Conservation (phyloP, 2,329 filamentous ascomycete species). For the Aphanocladium album region DNA sequence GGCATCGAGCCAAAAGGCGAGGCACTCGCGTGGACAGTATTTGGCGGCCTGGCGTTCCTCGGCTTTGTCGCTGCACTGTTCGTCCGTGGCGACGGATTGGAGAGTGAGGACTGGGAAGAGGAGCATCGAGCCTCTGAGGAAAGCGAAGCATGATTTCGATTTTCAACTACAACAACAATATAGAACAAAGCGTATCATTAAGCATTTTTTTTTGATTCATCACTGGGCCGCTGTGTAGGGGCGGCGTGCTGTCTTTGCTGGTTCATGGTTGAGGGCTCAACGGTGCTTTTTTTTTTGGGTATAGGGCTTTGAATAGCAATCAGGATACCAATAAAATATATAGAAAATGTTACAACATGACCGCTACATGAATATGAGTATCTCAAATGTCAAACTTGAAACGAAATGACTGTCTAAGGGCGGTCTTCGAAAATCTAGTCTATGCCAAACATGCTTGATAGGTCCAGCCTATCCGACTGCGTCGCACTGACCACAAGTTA, state of each 20-base stretch:
- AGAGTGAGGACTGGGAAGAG: conserved; percentile 51
- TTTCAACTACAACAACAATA: neutral
- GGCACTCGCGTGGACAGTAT: conserved; percentile 78
- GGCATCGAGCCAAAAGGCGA: conserved; percentile 75
- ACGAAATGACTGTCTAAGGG: neutral
- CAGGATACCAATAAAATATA: neutral
- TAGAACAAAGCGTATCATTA: neutral
- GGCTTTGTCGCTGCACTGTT: conserved; percentile 78
- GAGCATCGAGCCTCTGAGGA: conserved; percentile 1
- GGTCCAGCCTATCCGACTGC: neutral
- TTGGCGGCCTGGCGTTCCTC: conserved; percentile 74
- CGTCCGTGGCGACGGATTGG: conserved; percentile 60
- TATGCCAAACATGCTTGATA: neutral
- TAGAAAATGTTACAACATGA: no score
- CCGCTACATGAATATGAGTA: no score
- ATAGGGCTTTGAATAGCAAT: neutral
- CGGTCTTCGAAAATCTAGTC: neutral
- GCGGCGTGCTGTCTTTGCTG: neutral
- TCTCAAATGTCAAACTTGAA: no score
- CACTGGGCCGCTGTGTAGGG: neutral
- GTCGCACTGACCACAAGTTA: neutral
- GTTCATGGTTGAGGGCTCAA: neutral
- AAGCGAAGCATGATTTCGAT: neutral
- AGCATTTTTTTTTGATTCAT: neutral
- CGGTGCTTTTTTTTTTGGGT: neutral